Evolutionary conservation across 768 basidiomycete genomes (phyloP), one percentile per base, ranked within the genome.

Genomic region (Xerocomus spinulosus): DNA sequence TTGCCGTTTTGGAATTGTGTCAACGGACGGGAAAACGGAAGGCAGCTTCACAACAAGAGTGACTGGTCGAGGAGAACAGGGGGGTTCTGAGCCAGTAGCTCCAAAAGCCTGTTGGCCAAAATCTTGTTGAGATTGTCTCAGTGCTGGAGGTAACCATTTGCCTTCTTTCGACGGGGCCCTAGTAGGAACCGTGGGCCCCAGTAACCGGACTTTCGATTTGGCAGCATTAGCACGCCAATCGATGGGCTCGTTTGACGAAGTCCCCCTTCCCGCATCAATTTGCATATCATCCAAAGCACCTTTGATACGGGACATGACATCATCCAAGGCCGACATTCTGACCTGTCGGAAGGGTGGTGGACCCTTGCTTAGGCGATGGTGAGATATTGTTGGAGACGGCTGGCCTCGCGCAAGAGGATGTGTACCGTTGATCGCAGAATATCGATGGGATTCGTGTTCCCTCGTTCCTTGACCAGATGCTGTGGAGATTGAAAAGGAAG

Each of bases 281-380:
- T 82, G 84, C 81, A 86, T 85, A 25, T 74, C 76, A 60, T 80
- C 77, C 47, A 92, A 59, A 13, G 83, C 90, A 26, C 87, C 89
- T 59, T 84, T 92, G 59, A 92, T 91, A 34, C 90, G 80, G 6
- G 86, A 87, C 79, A 92, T 89, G 23, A 81, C 79, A 60, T 92
- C 87, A 59, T 88, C 81, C 52, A 92, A 68, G 15, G 87, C 78
- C 3, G 87, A 83, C 80, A 90, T 87, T 25, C 76, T 67, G 17
- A 71, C 73, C 41, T 80, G 77, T 36, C 74, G 69, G 53, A 69
- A 78, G 4, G 68, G 59, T 8, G 62, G 46, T 10, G 54, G 49
- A 10, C 49, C 55, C 46, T 57, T 65, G 25, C 48, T 34, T 24
- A 44, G 50, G 29, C 64, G 66, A 33, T 68, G 59, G 3, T 57